Evolutionary conservation across 2,329 filamentous ascomycete genomes (phyloP).

Genomic region (Berkeleyomyces rouxiae): DNA sequence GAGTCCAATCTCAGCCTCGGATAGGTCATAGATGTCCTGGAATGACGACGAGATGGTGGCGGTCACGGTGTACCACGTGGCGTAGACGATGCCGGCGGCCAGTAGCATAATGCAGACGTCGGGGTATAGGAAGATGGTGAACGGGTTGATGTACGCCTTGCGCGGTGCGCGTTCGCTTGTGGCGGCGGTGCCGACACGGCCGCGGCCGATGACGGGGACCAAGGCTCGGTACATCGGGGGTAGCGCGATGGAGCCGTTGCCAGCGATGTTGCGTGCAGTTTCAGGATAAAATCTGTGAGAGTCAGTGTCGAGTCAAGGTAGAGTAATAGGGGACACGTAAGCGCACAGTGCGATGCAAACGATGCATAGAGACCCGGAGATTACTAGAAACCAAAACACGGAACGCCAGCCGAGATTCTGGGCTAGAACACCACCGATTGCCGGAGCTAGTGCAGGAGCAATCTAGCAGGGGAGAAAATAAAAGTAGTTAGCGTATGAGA

Average conservation of each 20-base stretch:
- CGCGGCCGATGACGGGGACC: slow-evolving; percentile 14
- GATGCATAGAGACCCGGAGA: slow-evolving; percentile 25
- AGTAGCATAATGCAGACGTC: slow-evolving; percentile 20
- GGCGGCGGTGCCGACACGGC: not conserved
- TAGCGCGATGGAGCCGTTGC: slow-evolving; percentile 17
- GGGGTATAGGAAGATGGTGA: slow-evolving; percentile 19
- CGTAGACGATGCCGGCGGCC: slow-evolving; percentile 22
- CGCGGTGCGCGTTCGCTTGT: not conserved
- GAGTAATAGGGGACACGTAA: not conserved
- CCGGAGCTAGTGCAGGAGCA: slow-evolving; percentile 31
- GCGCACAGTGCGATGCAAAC: slow-evolving; percentile 19
- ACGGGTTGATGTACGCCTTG: slow-evolving; percentile 18
- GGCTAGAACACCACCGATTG: slow-evolving; percentile 32
- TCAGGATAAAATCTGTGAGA: slow-evolving; percentile 18
- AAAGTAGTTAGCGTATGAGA: not conserved
- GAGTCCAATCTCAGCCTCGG: slow-evolving; percentile 20
- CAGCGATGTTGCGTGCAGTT: slow-evolving; percentile 19
- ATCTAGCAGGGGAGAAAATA: slow-evolving; percentile 15
- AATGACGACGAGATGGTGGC: slow-evolving; percentile 22
- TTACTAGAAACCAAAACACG: slow-evolving; percentile 38
- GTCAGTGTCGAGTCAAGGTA: not conserved
- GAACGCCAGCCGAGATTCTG: slow-evolving; percentile 32
- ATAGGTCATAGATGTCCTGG: slow-evolving; percentile 18
- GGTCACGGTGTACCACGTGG: slow-evolving; percentile 22
- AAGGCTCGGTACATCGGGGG: slow-evolving; percentile 15